Conservation (phyloP, 805 yeast species). For the Priceomyces medius region DNA sequence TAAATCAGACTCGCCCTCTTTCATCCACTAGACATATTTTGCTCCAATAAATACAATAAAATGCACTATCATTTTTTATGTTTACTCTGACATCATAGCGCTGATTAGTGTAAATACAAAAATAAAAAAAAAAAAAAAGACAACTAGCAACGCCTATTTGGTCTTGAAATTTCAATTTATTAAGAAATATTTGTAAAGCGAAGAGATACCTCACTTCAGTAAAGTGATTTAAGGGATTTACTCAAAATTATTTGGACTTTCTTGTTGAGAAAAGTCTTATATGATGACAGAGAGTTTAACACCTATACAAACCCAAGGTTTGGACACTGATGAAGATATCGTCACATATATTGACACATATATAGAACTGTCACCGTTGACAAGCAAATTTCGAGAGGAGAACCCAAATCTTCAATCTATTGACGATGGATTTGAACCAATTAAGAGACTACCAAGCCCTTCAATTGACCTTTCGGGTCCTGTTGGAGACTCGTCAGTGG, state of each 20-base stretch:
- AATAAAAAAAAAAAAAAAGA: not conserved
- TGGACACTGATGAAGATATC: conserved; percentile 1
- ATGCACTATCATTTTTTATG: no score
- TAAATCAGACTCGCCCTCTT: not conserved
- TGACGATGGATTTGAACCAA: conserved; percentile 6
- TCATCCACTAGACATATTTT: not conserved
- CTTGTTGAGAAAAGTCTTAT: not conserved
- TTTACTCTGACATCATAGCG: not conserved
- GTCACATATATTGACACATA: conserved; percentile 16
- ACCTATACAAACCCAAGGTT: not conserved
- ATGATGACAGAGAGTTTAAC: not conserved
- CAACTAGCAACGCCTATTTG: not conserved
- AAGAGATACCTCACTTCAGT: no score
- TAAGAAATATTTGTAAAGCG: no score
- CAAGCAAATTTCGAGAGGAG: conserved; percentile 19
- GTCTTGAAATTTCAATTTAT: no score
- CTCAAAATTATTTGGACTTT: no score
- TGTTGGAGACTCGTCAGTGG: not conserved
- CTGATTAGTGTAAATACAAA: conserved; percentile 1
- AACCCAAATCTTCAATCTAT: conserved; percentile 28
- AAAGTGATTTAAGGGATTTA: no score
- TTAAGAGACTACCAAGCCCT: conserved; percentile 3
- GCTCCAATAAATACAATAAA: no score
- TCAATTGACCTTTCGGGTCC: conserved; percentile 1
- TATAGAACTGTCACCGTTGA: conserved; percentile 21